These are phyloP conservation scores for Cladosporium oxysporum DNA, from an alignment of 2,329 filamentous ascomycete species.

Conservation along the genomic window DNA sequence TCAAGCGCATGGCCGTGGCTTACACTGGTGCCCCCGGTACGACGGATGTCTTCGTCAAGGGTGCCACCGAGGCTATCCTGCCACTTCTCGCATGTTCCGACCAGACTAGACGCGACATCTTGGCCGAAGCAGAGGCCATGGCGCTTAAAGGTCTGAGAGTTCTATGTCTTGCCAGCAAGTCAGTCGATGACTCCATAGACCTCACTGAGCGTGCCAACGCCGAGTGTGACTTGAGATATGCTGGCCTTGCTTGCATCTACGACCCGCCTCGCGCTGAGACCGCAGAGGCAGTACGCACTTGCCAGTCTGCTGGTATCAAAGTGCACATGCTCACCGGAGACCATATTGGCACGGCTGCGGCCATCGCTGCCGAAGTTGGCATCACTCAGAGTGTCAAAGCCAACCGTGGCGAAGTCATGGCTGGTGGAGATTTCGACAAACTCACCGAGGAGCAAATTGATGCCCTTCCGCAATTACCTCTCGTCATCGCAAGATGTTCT, in stretches of 20 bases:
- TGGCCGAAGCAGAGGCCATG: conserved; percentile 34
- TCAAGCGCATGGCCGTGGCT: conserved; percentile 39
- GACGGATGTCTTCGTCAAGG: conserved; percentile 35
- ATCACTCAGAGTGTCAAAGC: conserved; percentile 35
- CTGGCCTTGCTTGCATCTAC: conserved; percentile 37
- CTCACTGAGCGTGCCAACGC: conserved; percentile 28
- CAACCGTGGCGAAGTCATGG: conserved; percentile 37
- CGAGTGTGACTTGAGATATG: conserved; percentile 33
- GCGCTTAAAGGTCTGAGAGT: conserved; percentile 37
- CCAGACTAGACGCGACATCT: conserved; percentile 26
- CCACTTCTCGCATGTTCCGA: conserved; percentile 32
- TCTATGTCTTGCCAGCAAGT: conserved; percentile 33
- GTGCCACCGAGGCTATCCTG: conserved; percentile 37
- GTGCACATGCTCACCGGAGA: conserved; percentile 54
- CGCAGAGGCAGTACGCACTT: conserved; percentile 45
- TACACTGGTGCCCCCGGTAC: conserved; percentile 26
- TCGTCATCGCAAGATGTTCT: conserved; percentile 47
- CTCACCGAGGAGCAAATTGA: conserved; percentile 44
- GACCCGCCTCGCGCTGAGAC: conserved; percentile 37
- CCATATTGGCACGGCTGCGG: conserved; percentile 47
- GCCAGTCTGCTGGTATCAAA: conserved; percentile 49
- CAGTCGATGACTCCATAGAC: conserved; percentile 18
- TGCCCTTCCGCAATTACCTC: conserved; percentile 40
- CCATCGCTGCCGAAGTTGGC: conserved; percentile 50
- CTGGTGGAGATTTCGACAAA: conserved; percentile 45